phyloP scores from a whole-genome alignment of 2,329 filamentous ascomycete species.

The Macrophomina phaseolina region DNA sequence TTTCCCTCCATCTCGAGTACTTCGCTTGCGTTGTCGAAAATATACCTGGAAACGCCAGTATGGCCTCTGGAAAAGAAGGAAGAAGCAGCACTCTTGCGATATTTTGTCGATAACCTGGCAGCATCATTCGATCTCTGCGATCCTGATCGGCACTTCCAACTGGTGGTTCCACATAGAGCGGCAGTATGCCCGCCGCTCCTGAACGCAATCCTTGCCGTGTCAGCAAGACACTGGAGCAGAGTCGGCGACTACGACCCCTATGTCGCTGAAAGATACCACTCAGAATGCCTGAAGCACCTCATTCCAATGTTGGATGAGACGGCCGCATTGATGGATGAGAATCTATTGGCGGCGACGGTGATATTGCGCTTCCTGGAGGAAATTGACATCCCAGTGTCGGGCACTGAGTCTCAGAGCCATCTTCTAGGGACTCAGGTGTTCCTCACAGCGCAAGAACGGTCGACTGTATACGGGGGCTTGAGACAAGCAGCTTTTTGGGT shows the following conservation, averaged over 20 bases:
- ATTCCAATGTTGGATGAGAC: slow-evolving; percentile 49
- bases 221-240: slow-evolving; percentile 50
- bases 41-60: slow-evolving; percentile 37
- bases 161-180: slow-evolving; percentile 60
- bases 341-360: slow-evolving; percentile 49
- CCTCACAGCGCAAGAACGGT: slow-evolving; percentile 18
- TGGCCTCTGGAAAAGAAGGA: slow-evolving; percentile 39
- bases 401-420: slow-evolving; percentile 45
- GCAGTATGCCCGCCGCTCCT: slow-evolving; percentile 55
- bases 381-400: slow-evolving; percentile 46
- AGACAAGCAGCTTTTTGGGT: slow-evolving; percentile 37
- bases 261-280: slow-evolving; percentile 50
- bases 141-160: slow-evolving; percentile 56
- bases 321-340: slow-evolving; percentile 47
- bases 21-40: slow-evolving; percentile 32
- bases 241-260: slow-evolving; percentile 48
- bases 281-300: slow-evolving; percentile 48
- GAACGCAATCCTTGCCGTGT: slow-evolving; percentile 50
- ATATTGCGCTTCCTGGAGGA: slow-evolving; percentile 50
- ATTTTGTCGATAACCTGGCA: slow-evolving; percentile 40
- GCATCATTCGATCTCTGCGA: slow-evolving; percentile 42
- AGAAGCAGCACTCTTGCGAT: slow-evolving; percentile 39
- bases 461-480: slow-evolving; percentile 19
- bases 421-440: slow-evolving; percentile 44
- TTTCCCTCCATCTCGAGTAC: slow-evolving; percentile 26